Evolutionary conservation across 129 eudicot species (phyloP), one percentile per base, ranked within the genome.

Genomic region (Scalesia atractyloides): DNA sequence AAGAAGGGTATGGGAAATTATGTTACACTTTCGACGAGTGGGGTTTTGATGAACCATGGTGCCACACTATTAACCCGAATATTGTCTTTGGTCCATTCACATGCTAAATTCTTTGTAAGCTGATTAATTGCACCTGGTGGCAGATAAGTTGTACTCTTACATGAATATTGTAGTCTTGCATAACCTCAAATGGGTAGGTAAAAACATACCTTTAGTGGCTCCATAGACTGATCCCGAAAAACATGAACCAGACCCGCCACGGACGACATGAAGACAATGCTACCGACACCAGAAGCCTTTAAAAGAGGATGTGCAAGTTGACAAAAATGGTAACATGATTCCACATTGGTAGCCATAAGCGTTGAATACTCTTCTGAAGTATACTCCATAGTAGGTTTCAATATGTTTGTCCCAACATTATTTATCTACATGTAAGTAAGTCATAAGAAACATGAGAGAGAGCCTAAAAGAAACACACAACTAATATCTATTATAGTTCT

Each of bases 271-370:
- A 87, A 87, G 71, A 91, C 95, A 53, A 91, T 62, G 39, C 83
- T 79, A 56, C 95, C 91, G 59, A 12, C 49, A 49, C 97, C 95
- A 71, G 91, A 85, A 22, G 83, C 82, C 76, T 87, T 91, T 9
- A 91, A 43, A 53, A 85, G 82, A 79, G 95, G 89, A 73, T 87
- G 62, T 52, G 86, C 83, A 68, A 87, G 91, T 80, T 91, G 97
- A 50, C 85, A 83, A 10, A 84, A 15, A 80, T 91, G 91, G 80
- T 76, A 87, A 46, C 89, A 74, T 15, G 97, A 90, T 72, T 90
- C 97, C 63, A 91, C 80, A 80, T 91, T 91, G 79, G 95, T 91
- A 24, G 86, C 75, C 91, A 91, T 83, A 72, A 91, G 58, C 33
- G 2, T 81, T 5, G 89, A 77, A 69, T 81, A 87, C 44, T 91